These are phyloP conservation scores for Chaetomium olivaceum DNA, from an alignment of 2,329 filamentous ascomycete species.

Conservation along the genomic window DNA sequence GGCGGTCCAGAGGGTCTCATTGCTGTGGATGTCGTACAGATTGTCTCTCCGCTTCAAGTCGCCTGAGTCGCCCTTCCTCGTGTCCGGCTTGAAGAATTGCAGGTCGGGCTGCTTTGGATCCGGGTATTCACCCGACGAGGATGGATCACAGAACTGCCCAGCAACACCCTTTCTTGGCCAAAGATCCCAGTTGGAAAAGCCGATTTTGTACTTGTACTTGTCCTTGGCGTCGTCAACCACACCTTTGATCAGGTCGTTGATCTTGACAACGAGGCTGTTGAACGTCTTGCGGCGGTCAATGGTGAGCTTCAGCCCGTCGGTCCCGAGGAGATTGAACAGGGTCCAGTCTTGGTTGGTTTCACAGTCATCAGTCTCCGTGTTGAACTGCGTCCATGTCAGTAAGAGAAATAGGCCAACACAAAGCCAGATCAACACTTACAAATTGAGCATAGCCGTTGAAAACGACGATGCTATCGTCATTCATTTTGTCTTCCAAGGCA, in stretches of 20 bases:
- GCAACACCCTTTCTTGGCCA: background rate
- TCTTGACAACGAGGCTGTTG: background rate
- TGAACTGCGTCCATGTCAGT: constrained; percentile 3
- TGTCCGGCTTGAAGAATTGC: constrained; percentile 2
- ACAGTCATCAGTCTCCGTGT: constrained; percentile 2
- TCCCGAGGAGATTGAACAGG: background rate
- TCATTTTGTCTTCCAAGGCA: constrained; percentile 6
- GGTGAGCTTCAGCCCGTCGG: background rate
- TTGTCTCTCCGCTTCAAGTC: background rate
- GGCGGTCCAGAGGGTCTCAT: background rate
- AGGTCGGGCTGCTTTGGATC: constrained; percentile 9
- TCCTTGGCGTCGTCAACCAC: background rate
- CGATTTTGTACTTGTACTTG: constrained; percentile 1
- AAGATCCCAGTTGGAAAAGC: background rate
- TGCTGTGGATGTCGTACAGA: background rate
- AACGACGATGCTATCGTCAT: constrained; percentile 6
- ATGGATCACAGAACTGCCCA: background rate
- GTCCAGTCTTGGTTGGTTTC: constrained; percentile 10
- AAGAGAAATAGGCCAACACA: background rate
- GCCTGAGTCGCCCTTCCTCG: background rate
- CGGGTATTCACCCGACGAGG: constrained; percentile 5
- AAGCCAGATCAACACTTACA: background rate
- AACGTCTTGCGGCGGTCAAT: background rate
- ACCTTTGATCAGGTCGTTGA: background rate
- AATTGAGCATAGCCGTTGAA: constrained; percentile 14